Conservation (phyloP, 441 rosid genomes). For the Adansonia gregorii region DNA sequence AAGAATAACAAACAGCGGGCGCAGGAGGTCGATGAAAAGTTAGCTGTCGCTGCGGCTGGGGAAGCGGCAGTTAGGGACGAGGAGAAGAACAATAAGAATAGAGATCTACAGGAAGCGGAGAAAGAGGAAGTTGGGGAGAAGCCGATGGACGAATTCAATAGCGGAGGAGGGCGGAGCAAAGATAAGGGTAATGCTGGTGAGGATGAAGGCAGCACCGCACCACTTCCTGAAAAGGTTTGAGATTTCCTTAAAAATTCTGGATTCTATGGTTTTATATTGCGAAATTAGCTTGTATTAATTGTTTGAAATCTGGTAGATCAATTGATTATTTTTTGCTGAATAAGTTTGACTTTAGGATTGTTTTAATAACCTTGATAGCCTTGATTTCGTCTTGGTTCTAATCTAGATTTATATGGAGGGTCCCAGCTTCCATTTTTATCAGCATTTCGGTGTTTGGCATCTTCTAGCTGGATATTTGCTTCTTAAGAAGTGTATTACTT, state of each 20-base stretch:
- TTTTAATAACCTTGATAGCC: not conserved
- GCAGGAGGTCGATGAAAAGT: slow-evolving; percentile 33
- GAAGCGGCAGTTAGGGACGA: slow-evolving; percentile 27
- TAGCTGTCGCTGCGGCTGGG: slow-evolving; percentile 32
- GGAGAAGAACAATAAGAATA: slow-evolving; percentile 25
- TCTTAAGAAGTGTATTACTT: not conserved
- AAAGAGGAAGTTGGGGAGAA: slow-evolving; percentile 53
- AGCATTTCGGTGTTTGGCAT: not conserved
- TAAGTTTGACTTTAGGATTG: not conserved
- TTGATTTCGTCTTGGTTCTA: not conserved
- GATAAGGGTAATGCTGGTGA: slow-evolving; percentile 58
- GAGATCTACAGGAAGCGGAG: slow-evolving; percentile 33
- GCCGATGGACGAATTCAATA: slow-evolving; percentile 50
- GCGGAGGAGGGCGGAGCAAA: slow-evolving; percentile 50
- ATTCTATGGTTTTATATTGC: not conserved
- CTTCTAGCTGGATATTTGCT: not conserved
- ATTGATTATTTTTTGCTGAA: not conserved
- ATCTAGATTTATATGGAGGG: slow-evolving; percentile 4
- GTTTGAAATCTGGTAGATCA: not conserved
- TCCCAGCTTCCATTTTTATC: not conserved
- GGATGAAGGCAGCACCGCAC: slow-evolving; percentile 61
- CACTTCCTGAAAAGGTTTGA: slow-evolving; percentile 65
- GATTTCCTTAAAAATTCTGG: not conserved
- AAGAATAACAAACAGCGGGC: slow-evolving; percentile 21
- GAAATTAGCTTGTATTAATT: not conserved